A percentile compares a stretch with the other conserved stretches of the same genome.
phyloP scores from a whole-genome alignment of 495 filamentous ascomycete species.

The Podospora sp. region DNA sequence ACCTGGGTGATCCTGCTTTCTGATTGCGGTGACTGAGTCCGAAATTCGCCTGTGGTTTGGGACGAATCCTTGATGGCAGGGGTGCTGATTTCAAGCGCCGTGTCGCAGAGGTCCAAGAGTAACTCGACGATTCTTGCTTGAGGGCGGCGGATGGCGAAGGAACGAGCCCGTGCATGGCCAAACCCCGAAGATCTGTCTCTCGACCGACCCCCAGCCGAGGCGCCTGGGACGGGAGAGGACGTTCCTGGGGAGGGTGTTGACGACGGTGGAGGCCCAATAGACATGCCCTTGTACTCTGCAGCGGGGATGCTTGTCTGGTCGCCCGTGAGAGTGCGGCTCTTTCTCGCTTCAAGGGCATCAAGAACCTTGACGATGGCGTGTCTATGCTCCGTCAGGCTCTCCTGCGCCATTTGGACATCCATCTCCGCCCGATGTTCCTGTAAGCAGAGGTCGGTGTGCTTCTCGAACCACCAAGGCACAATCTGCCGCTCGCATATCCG shows the following conservation, averaged over 20 bases:
- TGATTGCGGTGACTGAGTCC: constrained; percentile 92
- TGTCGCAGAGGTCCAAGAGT: constrained; percentile 93
- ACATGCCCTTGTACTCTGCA: constrained; percentile 88
- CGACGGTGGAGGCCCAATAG: constrained; percentile 74
- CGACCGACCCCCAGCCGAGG: constrained; percentile 67
- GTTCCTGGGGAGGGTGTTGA: constrained; percentile 65
- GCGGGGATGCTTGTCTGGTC: constrained; percentile 59
- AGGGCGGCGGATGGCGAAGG: constrained; percentile 85
- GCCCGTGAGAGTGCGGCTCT: constrained; percentile 64
- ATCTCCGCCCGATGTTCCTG: constrained; percentile 96
- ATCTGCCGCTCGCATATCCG: constrained; percentile 98
- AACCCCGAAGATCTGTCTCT: constrained; percentile 78
- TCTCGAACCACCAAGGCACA: constrained; percentile 99
- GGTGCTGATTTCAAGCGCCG: constrained; percentile 89
- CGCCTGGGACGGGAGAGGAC: constrained; percentile 59
- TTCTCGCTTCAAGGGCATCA: constrained; percentile 84
- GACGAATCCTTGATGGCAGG: constrained; percentile 83
- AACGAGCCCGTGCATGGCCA: constrained; percentile 71
- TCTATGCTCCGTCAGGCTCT: constrained; percentile 89
- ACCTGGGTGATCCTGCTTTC: constrained; percentile 92
- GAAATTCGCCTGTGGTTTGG: constrained; percentile 69
- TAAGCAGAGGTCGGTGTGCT: constrained; percentile 93
- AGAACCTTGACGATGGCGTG: constrained; percentile 95
- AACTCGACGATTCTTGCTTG: constrained; percentile 91
- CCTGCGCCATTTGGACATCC: constrained; percentile 94